A percentile compares a stretch with the other conserved stretches of the same genome.
phyloP scores from a whole-genome alignment of 2,329 filamentous ascomycete species.

The Magnaporthales sp. region DNA sequence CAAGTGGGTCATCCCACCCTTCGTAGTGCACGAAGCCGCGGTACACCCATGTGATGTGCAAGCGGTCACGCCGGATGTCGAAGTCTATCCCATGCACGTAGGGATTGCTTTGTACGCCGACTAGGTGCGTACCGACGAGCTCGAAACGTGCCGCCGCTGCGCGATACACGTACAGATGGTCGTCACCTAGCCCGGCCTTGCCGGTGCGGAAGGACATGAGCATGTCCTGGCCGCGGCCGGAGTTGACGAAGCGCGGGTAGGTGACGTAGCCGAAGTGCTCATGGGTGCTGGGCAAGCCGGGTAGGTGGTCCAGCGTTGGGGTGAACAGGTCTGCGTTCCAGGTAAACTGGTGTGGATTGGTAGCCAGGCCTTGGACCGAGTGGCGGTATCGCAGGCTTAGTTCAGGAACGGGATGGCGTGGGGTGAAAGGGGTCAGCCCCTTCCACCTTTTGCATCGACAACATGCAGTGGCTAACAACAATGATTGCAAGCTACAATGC shows the following conservation, averaged over 20 bases:
- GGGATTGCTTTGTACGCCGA: slow-evolving; percentile 37
- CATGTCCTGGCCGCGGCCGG: slow-evolving; percentile 22
- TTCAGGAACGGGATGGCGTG: neutral
- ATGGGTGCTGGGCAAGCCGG: slow-evolving; percentile 20
- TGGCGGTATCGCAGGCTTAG: slow-evolving; percentile 27
- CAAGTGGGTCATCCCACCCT: slow-evolving; percentile 30
- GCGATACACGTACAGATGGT: slow-evolving; percentile 36
- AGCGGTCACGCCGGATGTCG: slow-evolving; percentile 12
- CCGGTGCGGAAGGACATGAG: slow-evolving; percentile 42
- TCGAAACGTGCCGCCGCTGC: slow-evolving; percentile 24
- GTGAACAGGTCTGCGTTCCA: slow-evolving; percentile 29
- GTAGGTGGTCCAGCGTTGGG: slow-evolving; percentile 24
- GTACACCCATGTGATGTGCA: slow-evolving; percentile 41
- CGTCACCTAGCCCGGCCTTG: slow-evolving; percentile 39
- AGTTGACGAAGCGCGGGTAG: slow-evolving; percentile 37
- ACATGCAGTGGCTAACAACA: neutral
- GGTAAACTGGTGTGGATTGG: slow-evolving; percentile 17
- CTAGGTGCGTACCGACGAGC: slow-evolving; percentile 30
- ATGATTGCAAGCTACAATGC: slow-evolving; percentile 1
- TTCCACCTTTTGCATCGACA: neutral
- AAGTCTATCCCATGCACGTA: slow-evolving; percentile 40
- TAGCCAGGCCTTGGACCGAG: slow-evolving; percentile 23
- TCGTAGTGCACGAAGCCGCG: slow-evolving; percentile 35
- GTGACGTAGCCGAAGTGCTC: slow-evolving; percentile 30
- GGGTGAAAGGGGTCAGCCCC: neutral